phyloP scores from a whole-genome alignment of 176 grass and related monocot species.

The Neostapfia colusana region DNA sequence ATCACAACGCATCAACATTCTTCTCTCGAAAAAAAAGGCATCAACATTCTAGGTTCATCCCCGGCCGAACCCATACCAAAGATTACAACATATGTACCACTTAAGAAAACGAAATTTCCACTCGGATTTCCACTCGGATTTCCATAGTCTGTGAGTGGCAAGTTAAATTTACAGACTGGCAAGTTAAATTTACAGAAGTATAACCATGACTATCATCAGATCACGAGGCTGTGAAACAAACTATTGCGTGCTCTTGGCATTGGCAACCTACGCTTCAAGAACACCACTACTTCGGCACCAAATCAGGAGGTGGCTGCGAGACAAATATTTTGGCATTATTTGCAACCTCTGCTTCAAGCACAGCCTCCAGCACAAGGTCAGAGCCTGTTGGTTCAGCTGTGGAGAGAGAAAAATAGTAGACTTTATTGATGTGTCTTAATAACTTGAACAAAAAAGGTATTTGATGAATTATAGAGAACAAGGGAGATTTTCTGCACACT shows the following conservation, averaged over 20 bases:
- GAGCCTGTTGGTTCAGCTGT: conserved; percentile 68
- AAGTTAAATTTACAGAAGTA: not conserved
- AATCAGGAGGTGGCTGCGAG: conserved; percentile 63
- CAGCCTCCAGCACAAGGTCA: conserved; percentile 76
- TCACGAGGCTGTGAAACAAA: conserved; percentile 60
- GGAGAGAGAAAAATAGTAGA: conserved; percentile 5
- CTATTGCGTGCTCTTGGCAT: conserved; percentile 48
- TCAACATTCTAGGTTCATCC: not conserved
- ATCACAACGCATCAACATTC: not conserved
- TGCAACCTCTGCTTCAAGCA: conserved; percentile 84
- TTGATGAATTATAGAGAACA: not conserved
- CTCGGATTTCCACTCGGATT: not conserved
- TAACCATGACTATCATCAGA: conserved; percentile 20
- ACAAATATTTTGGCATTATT: conserved; percentile 68
- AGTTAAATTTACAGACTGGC: not conserved
- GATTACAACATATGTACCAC: not conserved
- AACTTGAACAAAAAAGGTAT: not conserved
- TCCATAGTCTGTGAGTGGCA: not conserved
- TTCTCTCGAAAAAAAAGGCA: too few species aligned
- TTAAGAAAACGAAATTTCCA: not conserved
- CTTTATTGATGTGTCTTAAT: conserved; percentile 3
- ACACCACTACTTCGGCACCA: conserved; percentile 41
- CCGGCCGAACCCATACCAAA: too few species aligned
- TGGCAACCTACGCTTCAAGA: conserved; percentile 59
- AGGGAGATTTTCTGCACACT: not conserved